Conservation (phyloP, 2,329 filamentous ascomycete genomes). For the Teratosphaeria viscida region DNA sequence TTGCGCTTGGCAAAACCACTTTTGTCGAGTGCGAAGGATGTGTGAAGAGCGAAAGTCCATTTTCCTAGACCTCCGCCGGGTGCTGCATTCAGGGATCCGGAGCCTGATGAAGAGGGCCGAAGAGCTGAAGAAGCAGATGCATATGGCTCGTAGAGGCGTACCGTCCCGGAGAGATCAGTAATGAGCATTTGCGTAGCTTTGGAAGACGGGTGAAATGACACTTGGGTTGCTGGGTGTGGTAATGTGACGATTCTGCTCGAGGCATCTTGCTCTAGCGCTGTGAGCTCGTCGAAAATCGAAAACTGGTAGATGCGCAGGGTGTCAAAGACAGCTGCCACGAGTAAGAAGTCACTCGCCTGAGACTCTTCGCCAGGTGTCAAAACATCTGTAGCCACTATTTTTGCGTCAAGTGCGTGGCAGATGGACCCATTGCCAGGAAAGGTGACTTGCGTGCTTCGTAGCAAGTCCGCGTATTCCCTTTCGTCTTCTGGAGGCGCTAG, state of each 20-base stretch:
- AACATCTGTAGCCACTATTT: slow-evolving; percentile 2
- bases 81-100: background rate
- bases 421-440: background rate
- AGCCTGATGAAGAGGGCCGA: slow-evolving; percentile 1
- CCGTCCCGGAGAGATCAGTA: slow-evolving; percentile 43
- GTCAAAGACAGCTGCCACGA: slow-evolving; percentile 8
- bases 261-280: slow-evolving; percentile 7
- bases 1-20: slow-evolving; percentile 32
- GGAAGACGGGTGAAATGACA: slow-evolving; percentile 19
- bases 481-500: slow-evolving; percentile 2
- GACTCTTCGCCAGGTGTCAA: background rate
- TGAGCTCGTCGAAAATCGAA: slow-evolving; percentile 12
- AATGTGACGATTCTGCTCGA: slow-evolving; percentile 6
- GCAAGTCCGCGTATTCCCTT: background rate
- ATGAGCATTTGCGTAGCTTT: slow-evolving; percentile 37
- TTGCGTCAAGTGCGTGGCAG: slow-evolving; percentile 5
- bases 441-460: background rate
- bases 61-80: slow-evolving; percentile 8
- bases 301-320: slow-evolving; percentile 15
- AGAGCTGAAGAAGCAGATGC: slow-evolving; percentile 13
- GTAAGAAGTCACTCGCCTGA: slow-evolving; percentile 3
- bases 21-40: slow-evolving; percentile 14
- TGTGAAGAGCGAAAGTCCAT: slow-evolving; percentile 21
- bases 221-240: slow-evolving; percentile 6
- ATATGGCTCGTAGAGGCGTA: slow-evolving; percentile 49